Evolutionary conservation across 345 rosid genomes (phyloP).

Genomic region (Brassica nigra): DNA sequence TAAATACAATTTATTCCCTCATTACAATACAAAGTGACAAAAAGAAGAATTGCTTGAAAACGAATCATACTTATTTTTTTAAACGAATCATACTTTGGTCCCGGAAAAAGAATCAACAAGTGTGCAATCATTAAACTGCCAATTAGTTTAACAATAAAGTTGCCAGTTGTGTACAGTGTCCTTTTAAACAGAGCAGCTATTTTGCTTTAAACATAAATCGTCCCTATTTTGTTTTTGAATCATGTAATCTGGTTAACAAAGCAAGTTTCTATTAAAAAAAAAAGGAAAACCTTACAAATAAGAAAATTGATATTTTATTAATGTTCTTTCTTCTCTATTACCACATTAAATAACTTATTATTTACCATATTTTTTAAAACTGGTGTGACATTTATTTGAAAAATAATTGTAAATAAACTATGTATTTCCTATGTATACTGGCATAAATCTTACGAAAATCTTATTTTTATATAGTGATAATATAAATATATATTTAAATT

Average conservation of each 20-base stretch:
- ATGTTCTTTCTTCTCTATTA: neutral
- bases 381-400: neutral
- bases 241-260: neutral
- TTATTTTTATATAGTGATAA: too few relatives aligned
- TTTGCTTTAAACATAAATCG: neutral
- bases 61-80: too few relatives aligned
- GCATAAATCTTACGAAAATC: neutral
- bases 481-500: too few relatives aligned
- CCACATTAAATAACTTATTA: neutral
- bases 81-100: neutral
- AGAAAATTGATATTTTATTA: too few relatives aligned
- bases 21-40: neutral
- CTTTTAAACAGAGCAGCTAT: neutral
- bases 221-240: neutral
- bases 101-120: neutral
- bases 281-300: neutral
- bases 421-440: neutral
- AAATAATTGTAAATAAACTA: too few relatives aligned
- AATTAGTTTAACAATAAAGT: neutral
- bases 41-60: slow-evolving; percentile 14
- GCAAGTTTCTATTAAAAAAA: neutral
- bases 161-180: neutral
- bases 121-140: slow-evolving; percentile 18
- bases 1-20: slow-evolving; percentile 12
- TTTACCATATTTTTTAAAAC: too few relatives aligned